Base-by-base conservation (phyloP, 441 rosid genomes). In the Arabidopsis hybrid region DNA sequence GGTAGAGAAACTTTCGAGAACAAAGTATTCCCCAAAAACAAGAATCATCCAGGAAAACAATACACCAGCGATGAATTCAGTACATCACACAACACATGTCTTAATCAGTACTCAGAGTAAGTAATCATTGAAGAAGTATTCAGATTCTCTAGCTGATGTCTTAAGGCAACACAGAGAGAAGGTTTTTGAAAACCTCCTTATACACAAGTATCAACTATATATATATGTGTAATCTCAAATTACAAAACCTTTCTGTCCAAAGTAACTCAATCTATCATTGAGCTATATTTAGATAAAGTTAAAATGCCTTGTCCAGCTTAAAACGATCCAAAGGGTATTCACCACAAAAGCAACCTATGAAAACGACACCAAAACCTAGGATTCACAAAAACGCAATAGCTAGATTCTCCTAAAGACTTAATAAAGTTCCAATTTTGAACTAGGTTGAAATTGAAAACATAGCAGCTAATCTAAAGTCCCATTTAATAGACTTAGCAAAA, bases 311-410 rank as follows among this genome's bases (percentile, higher is more conserved):
- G 36, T 39, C 63, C 31, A 49, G 62, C 29, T 50, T 21, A 42
- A 58, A 38, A 46, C 71, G 66, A 34, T 53, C 16, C 14, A 21
- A 21, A 21, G 26, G 26, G 26, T 21, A 21, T 21, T 21, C 26
- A 21, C 26, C 26, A 21, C 26, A 21, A 14, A 21, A 50, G 36
- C 52, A 29, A 49, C 31, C 45, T 31, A 42, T 9, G 74, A 53
- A 50, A 67, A 74, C 49, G 57, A 53, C 42, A 69, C 36, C 46
- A 69, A 53, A 75, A 13, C n/a, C 70, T 35, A 35, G 18, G 67
- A 40, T 59, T n/a, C 16, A 26, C 42, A 1, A 60, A 18, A 38
- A 46, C 1, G 4, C 31, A 39, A 11, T 59, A 6, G 2, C 56
- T 68, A 42, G 43, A 62, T 53, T 45, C 52, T 40, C 35, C 38